These are phyloP conservation scores for Clavispora asparagi DNA, from an alignment of 805 yeast species.

Conservation along the genomic window DNA sequence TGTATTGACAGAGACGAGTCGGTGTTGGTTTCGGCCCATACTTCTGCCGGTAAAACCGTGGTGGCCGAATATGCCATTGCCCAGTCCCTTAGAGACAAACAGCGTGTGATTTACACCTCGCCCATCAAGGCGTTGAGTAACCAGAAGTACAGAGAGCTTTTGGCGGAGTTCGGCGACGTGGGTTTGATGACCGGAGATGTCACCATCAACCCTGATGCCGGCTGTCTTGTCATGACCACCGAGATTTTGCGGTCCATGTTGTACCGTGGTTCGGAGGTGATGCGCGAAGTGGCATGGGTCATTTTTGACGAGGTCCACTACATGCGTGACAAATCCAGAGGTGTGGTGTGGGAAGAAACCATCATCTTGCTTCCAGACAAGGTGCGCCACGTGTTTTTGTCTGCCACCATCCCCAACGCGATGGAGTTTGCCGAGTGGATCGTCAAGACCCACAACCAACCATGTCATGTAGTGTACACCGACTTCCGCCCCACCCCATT, in stretches of 20 bases:
- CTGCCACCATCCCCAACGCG: constrained; percentile 97
- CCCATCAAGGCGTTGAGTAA: constrained; percentile 94
- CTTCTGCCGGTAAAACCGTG: constrained; percentile 96
- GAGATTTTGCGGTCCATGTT: constrained; percentile 96
- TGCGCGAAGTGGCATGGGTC: constrained; percentile 99
- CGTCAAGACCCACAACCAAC: constrained; percentile 89
- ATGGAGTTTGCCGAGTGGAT: constrained; percentile 99
- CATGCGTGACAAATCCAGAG: constrained; percentile 96
- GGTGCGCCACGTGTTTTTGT: constrained; percentile 87
- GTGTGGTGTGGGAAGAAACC: constrained; percentile 99
- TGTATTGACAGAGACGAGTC: constrained; percentile 94
- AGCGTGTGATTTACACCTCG: constrained; percentile 90
- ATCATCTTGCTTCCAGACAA: constrained; percentile 93
- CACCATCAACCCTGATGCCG: constrained; percentile 96
- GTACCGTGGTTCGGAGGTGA: constrained; percentile 94
- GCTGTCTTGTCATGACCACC: constrained; percentile 97
- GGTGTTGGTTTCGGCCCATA: constrained; percentile 94
- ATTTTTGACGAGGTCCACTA: constrained; percentile 97
- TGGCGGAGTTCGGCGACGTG: constrained; percentile 93
- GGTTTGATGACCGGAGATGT: constrained; percentile 99
- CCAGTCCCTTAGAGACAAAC: constrained; percentile 84
- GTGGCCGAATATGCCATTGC: constrained; percentile 98
- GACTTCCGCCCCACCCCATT: constrained; percentile 98
- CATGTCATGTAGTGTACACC: constrained; percentile 97
- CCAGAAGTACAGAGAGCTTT: constrained; percentile 87